Base-by-base conservation (phyloP, 169 alveolate species). In the Plasmodium sp. region DNA sequence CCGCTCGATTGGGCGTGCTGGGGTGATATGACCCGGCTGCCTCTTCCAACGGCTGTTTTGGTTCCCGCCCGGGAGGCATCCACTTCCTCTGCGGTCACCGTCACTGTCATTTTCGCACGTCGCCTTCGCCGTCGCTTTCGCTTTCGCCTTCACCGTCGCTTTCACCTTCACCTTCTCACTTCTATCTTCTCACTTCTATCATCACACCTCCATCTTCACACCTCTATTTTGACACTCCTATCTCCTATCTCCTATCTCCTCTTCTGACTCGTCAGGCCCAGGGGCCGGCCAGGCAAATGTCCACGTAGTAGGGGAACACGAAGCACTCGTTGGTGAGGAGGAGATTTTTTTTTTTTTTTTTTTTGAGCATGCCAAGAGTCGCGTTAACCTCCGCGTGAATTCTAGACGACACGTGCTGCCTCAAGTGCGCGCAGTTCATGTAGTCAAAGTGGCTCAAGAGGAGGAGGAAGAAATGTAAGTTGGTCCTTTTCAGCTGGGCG, bases 241-340 rank as follows among this genome's bases (percentile, higher is more conserved):
- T 22, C 27, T 22, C 0, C 27, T 22, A 22, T 22, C 27, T 22
- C 27, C 27, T 22, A 22, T 22, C 27, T 22, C 27, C 27, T 22
- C 27, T 22, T 22, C 27, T 22, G 27, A 22, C 27, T 22, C 27
- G 27, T 22, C 51, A 22, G 41, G n/a, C n/a, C 39, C 79, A 72
- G 4, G 79, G 74, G 5, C 45, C 2, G 16, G n/a, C 41, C 33
- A 85, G 62, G 54, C 71, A 85, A 5, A 85, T 85, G 16, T 85
- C 93, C n/a, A 85, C 43, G 43, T 85, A 85, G 43, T 85, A 85
- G 2, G 93, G 93, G 16, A 85, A 85, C 27, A 85, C 58, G 31
- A 62, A 85, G 43, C 93, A 85, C 41, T 85, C 93, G 54, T 74
- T 85, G n/a, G 93, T 85, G 18, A 45, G 85, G 16, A 85, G 33